A percentile compares a stretch with the other conserved stretches of the same genome.
Evolutionary conservation across 805 yeast species (phyloP).

Genomic region (Barnettozyma siamensis): DNA sequence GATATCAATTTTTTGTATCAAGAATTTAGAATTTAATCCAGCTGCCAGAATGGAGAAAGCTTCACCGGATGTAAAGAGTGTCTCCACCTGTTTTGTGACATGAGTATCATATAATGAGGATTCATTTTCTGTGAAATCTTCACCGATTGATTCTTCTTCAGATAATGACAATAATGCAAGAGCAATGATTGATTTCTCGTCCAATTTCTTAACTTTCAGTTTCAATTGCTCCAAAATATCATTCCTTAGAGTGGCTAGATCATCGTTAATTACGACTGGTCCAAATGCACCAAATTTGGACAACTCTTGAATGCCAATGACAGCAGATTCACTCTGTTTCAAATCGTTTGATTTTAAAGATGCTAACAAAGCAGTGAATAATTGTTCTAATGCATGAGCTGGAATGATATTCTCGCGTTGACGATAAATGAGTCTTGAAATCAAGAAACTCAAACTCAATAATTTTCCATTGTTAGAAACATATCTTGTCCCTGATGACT

Average conservation of each 20-base stretch:
- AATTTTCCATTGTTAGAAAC: conserved; percentile 15
- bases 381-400: neutral
- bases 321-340: conserved; percentile 14
- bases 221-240: conserved; percentile 27
- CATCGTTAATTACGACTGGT: conserved; percentile 11
- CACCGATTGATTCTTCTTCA: conserved; percentile 21
- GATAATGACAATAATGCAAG: conserved; percentile 49
- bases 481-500: conserved; percentile 8
- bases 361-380: conserved; percentile 2
- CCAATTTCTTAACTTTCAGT: conserved; percentile 44
- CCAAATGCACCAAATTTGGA: conserved; percentile 34
- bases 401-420: conserved; percentile 8
- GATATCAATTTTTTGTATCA: conserved; percentile 51
- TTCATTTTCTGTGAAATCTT: conserved; percentile 27
- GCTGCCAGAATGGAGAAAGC: conserved; percentile 64
- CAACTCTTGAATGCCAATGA: conserved; percentile 29
- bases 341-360: conserved; percentile 10
- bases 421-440: conserved; percentile 36
- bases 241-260: conserved; percentile 18
- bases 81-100: conserved; percentile 67
- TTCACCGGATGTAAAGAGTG: conserved; percentile 76
- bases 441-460: conserved; percentile 37
- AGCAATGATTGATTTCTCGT: conserved; percentile 54
- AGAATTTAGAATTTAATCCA: conserved; percentile 66
- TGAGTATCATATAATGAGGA: conserved; percentile 51